phyloP scores from a whole-genome alignment of 352 stramenopile genomes.

The Phytopythium aichiense region DNA sequence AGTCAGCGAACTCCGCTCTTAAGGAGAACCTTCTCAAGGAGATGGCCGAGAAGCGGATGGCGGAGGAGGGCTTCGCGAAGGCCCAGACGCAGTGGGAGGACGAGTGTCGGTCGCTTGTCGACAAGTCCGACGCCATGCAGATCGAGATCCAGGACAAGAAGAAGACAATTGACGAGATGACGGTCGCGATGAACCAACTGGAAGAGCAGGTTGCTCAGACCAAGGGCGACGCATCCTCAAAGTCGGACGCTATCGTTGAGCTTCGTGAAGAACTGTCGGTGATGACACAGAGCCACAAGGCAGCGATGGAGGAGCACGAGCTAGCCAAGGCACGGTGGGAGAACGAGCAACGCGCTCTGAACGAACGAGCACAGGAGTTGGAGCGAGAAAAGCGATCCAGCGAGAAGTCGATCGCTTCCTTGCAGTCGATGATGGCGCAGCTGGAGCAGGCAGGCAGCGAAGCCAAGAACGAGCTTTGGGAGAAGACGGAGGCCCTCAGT shows the following conservation, averaged over 20 bases:
- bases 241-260: background rate
- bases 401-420: background rate
- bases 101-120: constrained; percentile 16
- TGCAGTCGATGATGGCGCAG: background rate
- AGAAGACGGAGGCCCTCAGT: background rate
- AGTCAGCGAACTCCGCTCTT: background rate
- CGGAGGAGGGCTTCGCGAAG: constrained; percentile 16
- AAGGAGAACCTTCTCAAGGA: constrained; percentile 19
- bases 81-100: constrained; percentile 14
- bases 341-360: background rate
- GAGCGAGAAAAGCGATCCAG: background rate
- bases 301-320: background rate
- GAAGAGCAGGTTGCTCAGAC: background rate
- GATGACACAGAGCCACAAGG: background rate
- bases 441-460: background rate
- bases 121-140: constrained; percentile 4
- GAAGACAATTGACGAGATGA: background rate
- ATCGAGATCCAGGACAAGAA: background rate
- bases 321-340: background rate
- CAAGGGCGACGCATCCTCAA: background rate
- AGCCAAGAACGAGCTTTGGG: background rate
- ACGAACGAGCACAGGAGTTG: background rate
- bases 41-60: constrained; percentile 22
- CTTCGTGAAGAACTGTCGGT: background rate
- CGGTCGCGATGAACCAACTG: background rate